A percentile compares a stretch with the other conserved stretches of the same genome.
Conservation (phyloP, 495 filamentous ascomycete genomes). For the Neurospora sp. region DNA sequence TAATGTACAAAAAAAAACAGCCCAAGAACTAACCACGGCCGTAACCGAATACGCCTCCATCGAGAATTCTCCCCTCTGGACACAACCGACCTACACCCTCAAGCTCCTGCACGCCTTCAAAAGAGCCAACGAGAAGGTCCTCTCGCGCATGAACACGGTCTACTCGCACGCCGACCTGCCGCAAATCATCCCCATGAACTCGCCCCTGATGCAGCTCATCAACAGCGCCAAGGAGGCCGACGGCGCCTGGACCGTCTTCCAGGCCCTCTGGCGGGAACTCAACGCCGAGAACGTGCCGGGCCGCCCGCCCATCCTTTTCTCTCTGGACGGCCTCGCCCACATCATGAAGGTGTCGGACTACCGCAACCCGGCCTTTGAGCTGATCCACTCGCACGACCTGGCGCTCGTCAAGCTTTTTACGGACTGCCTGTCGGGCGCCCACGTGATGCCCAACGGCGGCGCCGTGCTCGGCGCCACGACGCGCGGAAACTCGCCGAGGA, state of each 20-base stretch:
- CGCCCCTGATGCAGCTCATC: constrained; percentile 57
- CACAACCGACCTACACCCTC: constrained; percentile 66
- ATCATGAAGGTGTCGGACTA: constrained; percentile 71
- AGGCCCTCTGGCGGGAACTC: constrained; percentile 71
- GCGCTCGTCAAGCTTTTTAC: constrained; percentile 66
- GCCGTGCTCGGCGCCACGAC: constrained; percentile 64
- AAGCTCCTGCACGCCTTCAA: constrained; percentile 59
- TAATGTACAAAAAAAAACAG: constrained; percentile 29
- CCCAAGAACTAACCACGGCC: constrained; percentile 68
- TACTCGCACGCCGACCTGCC: constrained; percentile 51
- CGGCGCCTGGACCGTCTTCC: constrained; percentile 70
- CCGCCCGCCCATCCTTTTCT: constrained; percentile 70
- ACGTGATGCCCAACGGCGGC: constrained; percentile 62
- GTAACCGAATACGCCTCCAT: constrained; percentile 71
- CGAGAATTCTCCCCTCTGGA: constrained; percentile 47
- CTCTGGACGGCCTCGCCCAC: constrained; percentile 68
- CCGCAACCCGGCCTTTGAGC: constrained; percentile 51
- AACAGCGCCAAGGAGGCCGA: constrained; percentile 65
- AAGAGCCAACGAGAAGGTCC: constrained; percentile 59
- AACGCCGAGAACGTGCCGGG: constrained; percentile 35
- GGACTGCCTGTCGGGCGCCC: constrained; percentile 51
- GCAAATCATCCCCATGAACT: constrained; percentile 43
- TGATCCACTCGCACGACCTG: constrained; percentile 82
- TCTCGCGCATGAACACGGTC: constrained; percentile 48
- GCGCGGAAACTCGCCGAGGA: constrained; percentile 49